phyloP scores from a whole-genome alignment of 2,329 filamentous ascomycete species.

The Aspergillus hortae region DNA sequence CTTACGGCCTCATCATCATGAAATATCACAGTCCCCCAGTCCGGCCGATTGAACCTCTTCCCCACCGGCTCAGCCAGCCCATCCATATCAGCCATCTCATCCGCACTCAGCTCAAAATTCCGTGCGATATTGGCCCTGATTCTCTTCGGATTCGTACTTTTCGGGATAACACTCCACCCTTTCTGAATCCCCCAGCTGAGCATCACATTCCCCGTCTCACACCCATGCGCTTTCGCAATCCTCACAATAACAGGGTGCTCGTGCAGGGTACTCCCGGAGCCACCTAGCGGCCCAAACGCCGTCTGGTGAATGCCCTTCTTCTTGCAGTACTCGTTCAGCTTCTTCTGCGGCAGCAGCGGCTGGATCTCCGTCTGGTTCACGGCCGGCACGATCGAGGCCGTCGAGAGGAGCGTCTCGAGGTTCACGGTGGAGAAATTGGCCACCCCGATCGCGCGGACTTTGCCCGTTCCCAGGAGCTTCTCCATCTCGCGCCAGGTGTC shows the following conservation, averaged over 20 bases:
- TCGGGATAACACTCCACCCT: constrained; percentile 51
- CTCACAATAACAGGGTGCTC: constrained; percentile 1
- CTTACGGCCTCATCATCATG: too few relatives aligned
- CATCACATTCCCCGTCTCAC: constrained; percentile 37
- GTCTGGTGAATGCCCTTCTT: constrained; percentile 25
- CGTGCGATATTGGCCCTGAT: background rate
- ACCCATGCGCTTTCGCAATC: constrained; percentile 3
- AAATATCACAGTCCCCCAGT: too few relatives aligned
- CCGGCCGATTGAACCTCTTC: too few relatives aligned
- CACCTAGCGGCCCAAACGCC: background rate
- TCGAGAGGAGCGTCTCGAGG: constrained; percentile 23
- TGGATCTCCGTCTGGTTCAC: constrained; percentile 36
- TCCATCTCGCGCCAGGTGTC: constrained; percentile 30
- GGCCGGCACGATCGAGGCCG: constrained; percentile 23
- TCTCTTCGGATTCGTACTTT: constrained; percentile 41
- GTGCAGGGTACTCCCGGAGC: background rate
- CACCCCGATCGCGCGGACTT: constrained; percentile 26
- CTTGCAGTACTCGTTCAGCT: constrained; percentile 29
- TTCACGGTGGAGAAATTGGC: constrained; percentile 32
- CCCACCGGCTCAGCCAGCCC: background rate
- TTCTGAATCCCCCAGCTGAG: constrained; percentile 49
- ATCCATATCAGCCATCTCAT: background rate
- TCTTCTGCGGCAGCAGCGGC: constrained; percentile 29
- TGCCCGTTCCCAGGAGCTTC: constrained; percentile 16
- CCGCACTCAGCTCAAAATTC: background rate